These are phyloP conservation scores for Clitopilus passeckerianus DNA, from an alignment of 768 basidiomycete genomes.

Conservation along the genomic window DNA sequence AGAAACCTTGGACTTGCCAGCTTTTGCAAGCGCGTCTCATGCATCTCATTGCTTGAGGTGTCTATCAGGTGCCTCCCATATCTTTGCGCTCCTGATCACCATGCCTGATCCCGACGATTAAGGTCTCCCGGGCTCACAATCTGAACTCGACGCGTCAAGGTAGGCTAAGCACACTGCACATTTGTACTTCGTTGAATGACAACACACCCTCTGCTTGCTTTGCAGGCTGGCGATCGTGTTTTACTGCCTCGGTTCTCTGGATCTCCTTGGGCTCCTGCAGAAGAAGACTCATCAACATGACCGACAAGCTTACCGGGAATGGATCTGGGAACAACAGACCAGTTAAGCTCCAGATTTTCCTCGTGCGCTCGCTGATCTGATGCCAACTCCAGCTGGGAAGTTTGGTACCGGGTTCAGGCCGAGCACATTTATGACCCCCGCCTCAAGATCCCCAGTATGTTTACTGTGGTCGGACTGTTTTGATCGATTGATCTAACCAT, in stretches of 20 bases:
- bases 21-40: neutral
- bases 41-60: slow-evolving; percentile 5
- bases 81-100: neutral
- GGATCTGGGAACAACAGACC: slow-evolving; percentile 89
- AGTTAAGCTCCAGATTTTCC: slow-evolving; percentile 29
- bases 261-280: slow-evolving; percentile 58
- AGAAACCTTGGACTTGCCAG: neutral
- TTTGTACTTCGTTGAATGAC: slow-evolving; percentile 5
- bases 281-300: slow-evolving; percentile 44
- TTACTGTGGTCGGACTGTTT: neutral
- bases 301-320: slow-evolving; percentile 62
- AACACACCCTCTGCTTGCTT: slow-evolving; percentile 5
- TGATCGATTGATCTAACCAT: neutral
- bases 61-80: neutral
- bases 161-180: slow-evolving; percentile 16
- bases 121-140: slow-evolving; percentile 65
- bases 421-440: slow-evolving; percentile 60
- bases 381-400: slow-evolving; percentile 37
- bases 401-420: slow-evolving; percentile 71
- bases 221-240: slow-evolving; percentile 78
- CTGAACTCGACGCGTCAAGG: slow-evolving; percentile 72
- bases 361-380: neutral
- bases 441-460: slow-evolving; percentile 5
- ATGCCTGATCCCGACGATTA: slow-evolving; percentile 1
- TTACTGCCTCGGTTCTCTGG: slow-evolving; percentile 84